Evolutionary conservation across 208 protist genomes (phyloP).

Genomic region (Vickermania ingenoplastis): DNA sequence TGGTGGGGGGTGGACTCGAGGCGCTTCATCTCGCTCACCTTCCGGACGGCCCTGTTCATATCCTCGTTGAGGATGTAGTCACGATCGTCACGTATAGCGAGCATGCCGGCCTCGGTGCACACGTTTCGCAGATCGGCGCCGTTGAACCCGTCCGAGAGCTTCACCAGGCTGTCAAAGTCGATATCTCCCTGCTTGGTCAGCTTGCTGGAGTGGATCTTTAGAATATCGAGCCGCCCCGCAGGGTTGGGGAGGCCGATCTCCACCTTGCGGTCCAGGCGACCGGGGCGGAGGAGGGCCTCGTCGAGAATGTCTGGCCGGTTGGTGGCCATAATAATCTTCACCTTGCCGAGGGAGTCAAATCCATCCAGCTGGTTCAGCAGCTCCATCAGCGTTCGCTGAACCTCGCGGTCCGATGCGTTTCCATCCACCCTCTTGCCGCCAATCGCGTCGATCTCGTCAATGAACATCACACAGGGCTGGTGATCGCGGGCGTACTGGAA

Average conservation of each 20-base stretch:
- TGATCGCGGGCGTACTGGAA: slow-evolving; percentile 97
- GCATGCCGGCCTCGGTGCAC: slow-evolving; percentile 99
- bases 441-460: slow-evolving; percentile 99
- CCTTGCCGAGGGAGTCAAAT: slow-evolving; percentile 96
- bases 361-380: slow-evolving; percentile 99
- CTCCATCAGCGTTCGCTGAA: slow-evolving; percentile 99
- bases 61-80: slow-evolving; percentile 98
- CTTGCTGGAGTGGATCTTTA: slow-evolving; percentile 95
- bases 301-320: slow-evolving; percentile 96
- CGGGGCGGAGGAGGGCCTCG: slow-evolving; percentile 96
- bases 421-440: slow-evolving; percentile 98
- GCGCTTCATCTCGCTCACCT: slow-evolving; percentile 97
- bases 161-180: slow-evolving; percentile 98
- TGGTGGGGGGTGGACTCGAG: slow-evolving; percentile 91
- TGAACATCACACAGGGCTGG: slow-evolving; percentile 99
- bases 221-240: slow-evolving; percentile 92
- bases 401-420: slow-evolving; percentile 97
- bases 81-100: slow-evolving; percentile 95
- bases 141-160: slow-evolving; percentile 99
- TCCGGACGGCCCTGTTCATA: slow-evolving; percentile 99
- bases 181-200: slow-evolving; percentile 98
- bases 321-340: slow-evolving; percentile 99
- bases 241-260: slow-evolving; percentile 99
- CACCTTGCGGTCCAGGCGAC: slow-evolving; percentile 94
- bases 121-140: slow-evolving; percentile 98